These are phyloP conservation scores for Saccharum hybrid DNA, from an alignment of 202 grass and related monocot species.

Conservation along the genomic window DNA sequence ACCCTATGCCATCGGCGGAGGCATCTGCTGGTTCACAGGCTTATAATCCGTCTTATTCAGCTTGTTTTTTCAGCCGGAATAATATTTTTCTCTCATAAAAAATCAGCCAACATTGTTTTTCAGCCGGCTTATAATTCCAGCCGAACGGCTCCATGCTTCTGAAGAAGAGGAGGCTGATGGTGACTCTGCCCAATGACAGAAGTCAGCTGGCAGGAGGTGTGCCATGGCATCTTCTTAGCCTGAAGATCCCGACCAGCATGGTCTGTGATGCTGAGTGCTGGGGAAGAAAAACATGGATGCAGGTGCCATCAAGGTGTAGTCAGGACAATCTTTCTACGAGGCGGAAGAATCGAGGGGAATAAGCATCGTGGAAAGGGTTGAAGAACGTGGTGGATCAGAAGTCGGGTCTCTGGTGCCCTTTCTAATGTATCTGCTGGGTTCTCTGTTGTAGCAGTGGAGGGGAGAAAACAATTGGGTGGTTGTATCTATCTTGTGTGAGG, in stretches of 20 bases:
- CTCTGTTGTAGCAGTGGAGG: constrained; percentile 39
- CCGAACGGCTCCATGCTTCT: constrained; percentile 15
- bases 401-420: constrained; percentile 12
- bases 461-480: constrained; percentile 36
- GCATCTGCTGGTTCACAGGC: constrained; percentile 27
- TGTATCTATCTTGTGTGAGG: constrained; percentile 39
- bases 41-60: too few relatives aligned
- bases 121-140: too few relatives aligned
- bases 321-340: constrained; percentile 42
- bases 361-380: constrained; percentile 3
- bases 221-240: constrained; percentile 16
- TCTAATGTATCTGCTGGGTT: constrained; percentile 31
- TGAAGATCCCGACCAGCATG: constrained; percentile 24
- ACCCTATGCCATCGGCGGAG: constrained; percentile 38
- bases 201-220: background rate
- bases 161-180: constrained; percentile 26
- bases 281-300: constrained; percentile 29
- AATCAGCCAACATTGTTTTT: too few relatives aligned
- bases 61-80: too few relatives aligned
- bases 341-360: constrained; percentile 5
- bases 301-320: constrained; percentile 10
- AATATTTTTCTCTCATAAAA: too few relatives aligned
- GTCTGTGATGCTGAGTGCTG: background rate
- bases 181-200: constrained; percentile 36
- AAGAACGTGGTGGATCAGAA: constrained; percentile 6